A percentile compares a stretch with the other conserved stretches of the same genome.
Conservation (phyloP, 495 filamentous ascomycete genomes). For the Aspergillus biplanus region DNA sequence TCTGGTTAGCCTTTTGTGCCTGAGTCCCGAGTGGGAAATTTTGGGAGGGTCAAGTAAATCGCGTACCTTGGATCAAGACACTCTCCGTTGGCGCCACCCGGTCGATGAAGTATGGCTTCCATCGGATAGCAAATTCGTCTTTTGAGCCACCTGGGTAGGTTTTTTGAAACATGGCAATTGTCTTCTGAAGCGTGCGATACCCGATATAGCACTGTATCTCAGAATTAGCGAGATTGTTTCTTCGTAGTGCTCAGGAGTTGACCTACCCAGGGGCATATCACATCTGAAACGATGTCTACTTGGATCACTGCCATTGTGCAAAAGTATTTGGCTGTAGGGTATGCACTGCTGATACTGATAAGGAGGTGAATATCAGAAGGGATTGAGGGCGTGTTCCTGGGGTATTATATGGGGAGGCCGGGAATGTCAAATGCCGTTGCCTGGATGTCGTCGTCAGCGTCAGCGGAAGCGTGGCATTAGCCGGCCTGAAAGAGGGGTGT, state of each 20-base stretch:
- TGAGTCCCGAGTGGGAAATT: background rate
- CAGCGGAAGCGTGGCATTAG: too few species aligned
- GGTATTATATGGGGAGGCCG: too few species aligned
- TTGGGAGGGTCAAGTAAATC: background rate
- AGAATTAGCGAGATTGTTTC: conserved; percentile 5
- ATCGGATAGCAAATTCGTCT: conserved; percentile 62
- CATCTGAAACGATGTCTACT: conserved; percentile 67
- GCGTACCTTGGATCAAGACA: conserved; percentile 20
- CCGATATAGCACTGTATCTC: conserved; percentile 66
- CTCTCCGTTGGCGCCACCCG: conserved; percentile 53
- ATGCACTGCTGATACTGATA: background rate
- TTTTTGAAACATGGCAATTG: conserved; percentile 61
- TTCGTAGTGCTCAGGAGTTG: conserved; percentile 4
- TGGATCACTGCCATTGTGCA: conserved; percentile 62
- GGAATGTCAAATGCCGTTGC: too few species aligned
- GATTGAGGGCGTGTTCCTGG: too few species aligned
- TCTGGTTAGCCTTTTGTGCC: background rate
- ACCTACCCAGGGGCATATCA: conserved; percentile 66
- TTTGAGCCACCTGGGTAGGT: conserved; percentile 52
- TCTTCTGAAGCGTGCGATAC: conserved; percentile 62
- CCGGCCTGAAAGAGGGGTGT: too few species aligned
- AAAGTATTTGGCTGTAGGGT: background rate
- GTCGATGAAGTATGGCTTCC: conserved; percentile 70
- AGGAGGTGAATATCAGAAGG: background rate
- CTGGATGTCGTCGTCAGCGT: too few species aligned